A percentile compares a stretch with the other conserved stretches of the same genome.
phyloP scores from a whole-genome alignment of 2,329 filamentous ascomycete genomes.

The Verticillium isaacii region DNA sequence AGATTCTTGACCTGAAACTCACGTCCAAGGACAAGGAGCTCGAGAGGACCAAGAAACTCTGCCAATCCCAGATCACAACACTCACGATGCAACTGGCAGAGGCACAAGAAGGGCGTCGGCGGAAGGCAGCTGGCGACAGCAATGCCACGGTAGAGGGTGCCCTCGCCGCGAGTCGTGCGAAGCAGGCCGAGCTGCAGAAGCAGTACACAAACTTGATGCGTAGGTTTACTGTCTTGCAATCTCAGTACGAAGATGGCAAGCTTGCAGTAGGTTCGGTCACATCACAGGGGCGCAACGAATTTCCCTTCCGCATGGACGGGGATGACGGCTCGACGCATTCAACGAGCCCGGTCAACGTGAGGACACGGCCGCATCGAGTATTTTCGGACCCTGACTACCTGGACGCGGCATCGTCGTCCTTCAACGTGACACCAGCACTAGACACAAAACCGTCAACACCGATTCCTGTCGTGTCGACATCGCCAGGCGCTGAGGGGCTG shows the following conservation, averaged over 20 bases:
- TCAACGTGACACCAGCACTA: constrained; percentile 38
- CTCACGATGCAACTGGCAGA: constrained; percentile 42
- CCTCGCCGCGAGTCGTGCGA: constrained; percentile 46
- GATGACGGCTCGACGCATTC: constrained; percentile 17
- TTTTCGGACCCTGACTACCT: constrained; percentile 38
- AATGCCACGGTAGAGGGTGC: constrained; percentile 37
- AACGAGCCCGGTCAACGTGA: constrained; percentile 31
- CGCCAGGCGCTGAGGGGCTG: constrained; percentile 23
- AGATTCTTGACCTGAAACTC: constrained; percentile 55
- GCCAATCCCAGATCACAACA: constrained; percentile 41
- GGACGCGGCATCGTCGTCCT: constrained; percentile 36
- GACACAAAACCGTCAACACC: constrained; percentile 25
- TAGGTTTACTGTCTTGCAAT: constrained; percentile 49
- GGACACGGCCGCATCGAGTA: constrained; percentile 31
- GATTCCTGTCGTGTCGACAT: constrained; percentile 18
- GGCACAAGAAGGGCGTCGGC: constrained; percentile 22
- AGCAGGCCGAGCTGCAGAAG: constrained; percentile 49
- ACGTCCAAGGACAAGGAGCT: constrained; percentile 43
- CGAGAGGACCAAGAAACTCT: constrained; percentile 34
- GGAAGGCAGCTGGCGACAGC: constrained; percentile 18
- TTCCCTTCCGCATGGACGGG: constrained; percentile 13
- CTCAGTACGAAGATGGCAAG: constrained; percentile 16
- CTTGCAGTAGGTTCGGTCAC: constrained; percentile 10
- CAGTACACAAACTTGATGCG: constrained; percentile 44
- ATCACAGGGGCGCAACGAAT: constrained; percentile 9